A percentile compares a stretch with the other conserved stretches of the same genome.
Evolutionary conservation across 192 early-diverging fungal genomes (phyloP).

Genomic region (Funneliformis geosporum): DNA sequence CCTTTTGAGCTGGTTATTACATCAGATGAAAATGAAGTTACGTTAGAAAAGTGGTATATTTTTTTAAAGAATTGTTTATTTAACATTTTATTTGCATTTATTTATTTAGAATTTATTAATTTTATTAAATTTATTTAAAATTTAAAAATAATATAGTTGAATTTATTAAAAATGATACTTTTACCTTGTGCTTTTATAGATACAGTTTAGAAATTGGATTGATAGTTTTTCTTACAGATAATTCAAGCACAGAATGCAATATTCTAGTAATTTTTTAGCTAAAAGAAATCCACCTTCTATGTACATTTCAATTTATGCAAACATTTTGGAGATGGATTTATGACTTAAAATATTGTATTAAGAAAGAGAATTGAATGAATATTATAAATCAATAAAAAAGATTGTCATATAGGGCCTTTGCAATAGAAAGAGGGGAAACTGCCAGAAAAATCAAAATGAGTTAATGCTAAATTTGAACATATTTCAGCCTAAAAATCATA

Average conservation of each 20-base stretch:
- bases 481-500: too few relatives aligned
- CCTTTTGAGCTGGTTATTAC: neutral
- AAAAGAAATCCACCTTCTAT: neutral
- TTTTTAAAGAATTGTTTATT: too few relatives aligned
- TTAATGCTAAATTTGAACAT: too few relatives aligned
- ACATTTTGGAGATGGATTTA: neutral
- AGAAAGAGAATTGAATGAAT: neutral
- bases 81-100: too few relatives aligned
- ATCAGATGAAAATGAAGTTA: neutral
- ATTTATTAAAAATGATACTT: neutral
- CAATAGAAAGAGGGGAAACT: too few relatives aligned
- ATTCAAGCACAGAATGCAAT: neutral
- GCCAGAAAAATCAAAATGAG: too few relatives aligned
- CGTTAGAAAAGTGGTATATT: neutral
- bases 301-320: neutral
- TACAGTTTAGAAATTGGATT: neutral
- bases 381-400: neutral
- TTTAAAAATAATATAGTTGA: too few relatives aligned
- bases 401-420: too few relatives aligned
- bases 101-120: too few relatives aligned
- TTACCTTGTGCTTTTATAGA: neutral
- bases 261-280: neutral
- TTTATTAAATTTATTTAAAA: too few relatives aligned
- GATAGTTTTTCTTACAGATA: slow-evolving; percentile 5
- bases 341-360: neutral